phyloP scores from a whole-genome alignment of 2,329 filamentous ascomycete genomes.

The Apiospora aurea region DNA sequence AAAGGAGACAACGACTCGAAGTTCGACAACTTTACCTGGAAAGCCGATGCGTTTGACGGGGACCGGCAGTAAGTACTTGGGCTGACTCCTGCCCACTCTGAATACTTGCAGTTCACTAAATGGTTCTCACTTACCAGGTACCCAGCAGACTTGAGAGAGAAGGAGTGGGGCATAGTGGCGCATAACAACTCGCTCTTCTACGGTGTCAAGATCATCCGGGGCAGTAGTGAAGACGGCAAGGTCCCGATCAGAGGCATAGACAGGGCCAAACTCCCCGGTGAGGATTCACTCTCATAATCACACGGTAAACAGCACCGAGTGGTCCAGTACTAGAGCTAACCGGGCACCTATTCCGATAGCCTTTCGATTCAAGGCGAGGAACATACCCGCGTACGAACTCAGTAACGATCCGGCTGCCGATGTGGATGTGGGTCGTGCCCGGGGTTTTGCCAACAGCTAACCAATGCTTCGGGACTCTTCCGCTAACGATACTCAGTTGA shows the following conservation, averaged over 20 bases:
- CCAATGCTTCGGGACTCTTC: too few relatives aligned
- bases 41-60: too few relatives aligned
- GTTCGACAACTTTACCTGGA: too few relatives aligned
- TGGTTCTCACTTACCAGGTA: not conserved
- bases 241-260: not conserved
- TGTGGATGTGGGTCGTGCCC: too few relatives aligned
- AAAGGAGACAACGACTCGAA: too few relatives aligned
- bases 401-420: not conserved
- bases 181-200: not conserved
- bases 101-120: not conserved
- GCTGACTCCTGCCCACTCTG: not conserved
- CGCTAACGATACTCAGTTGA: not conserved
- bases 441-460: too few relatives aligned
- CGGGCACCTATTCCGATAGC: not conserved
- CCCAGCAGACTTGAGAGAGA: not conserved
- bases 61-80: too few relatives aligned
- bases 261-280: not conserved
- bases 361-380: not conserved
- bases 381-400: not conserved
- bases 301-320: too few relatives aligned
- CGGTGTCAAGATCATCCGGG: not conserved
- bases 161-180: not conserved
- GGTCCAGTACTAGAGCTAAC: not conserved
- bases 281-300: not conserved
- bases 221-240: not conserved